phyloP scores from a whole-genome alignment of 148 eudicot species.

The Agrostemma githago region DNA sequence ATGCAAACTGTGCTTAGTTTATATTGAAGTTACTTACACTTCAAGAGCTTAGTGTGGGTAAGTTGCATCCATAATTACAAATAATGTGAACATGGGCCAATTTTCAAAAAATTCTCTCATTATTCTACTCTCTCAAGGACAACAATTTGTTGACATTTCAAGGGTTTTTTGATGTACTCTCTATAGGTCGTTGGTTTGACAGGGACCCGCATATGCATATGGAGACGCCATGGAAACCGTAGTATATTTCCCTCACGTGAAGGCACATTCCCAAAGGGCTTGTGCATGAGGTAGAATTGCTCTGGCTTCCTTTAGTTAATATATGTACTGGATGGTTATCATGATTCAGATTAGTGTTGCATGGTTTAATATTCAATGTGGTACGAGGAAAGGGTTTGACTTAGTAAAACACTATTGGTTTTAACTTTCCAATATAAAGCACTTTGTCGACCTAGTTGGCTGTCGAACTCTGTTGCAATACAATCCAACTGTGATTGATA shows the following conservation, averaged over 20 bases:
- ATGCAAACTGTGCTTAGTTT: neutral
- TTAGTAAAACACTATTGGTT: no score
- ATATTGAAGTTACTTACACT: neutral
- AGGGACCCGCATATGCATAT: constrained; percentile 73
- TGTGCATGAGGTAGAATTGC: constrained; percentile 59
- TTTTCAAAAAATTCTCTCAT: neutral
- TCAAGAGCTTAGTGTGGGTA: constrained; percentile 1
- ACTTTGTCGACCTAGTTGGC: neutral
- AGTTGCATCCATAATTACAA: no score
- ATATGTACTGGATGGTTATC: neutral
- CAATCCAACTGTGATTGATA: neutral
- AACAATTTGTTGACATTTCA: constrained; percentile 3
- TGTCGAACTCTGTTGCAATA: neutral
- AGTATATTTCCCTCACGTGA: constrained; percentile 61
- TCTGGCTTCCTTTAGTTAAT: constrained; percentile 2
- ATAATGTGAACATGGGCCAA: neutral
- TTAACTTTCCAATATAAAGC: neutral
- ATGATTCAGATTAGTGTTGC: neutral
- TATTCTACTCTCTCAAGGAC: neutral
- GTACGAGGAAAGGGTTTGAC: neutral
- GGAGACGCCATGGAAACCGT: constrained; percentile 60
- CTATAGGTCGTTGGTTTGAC: constrained; percentile 75
- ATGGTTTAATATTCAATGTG: neutral
- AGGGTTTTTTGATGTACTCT: constrained; percentile 9
- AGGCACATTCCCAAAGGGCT: constrained; percentile 57